A percentile compares a stretch with the other conserved stretches of the same genome.
Evolutionary conservation across 768 basidiomycete genomes (phyloP).

Genomic region (Leccinum sublutescens): DNA sequence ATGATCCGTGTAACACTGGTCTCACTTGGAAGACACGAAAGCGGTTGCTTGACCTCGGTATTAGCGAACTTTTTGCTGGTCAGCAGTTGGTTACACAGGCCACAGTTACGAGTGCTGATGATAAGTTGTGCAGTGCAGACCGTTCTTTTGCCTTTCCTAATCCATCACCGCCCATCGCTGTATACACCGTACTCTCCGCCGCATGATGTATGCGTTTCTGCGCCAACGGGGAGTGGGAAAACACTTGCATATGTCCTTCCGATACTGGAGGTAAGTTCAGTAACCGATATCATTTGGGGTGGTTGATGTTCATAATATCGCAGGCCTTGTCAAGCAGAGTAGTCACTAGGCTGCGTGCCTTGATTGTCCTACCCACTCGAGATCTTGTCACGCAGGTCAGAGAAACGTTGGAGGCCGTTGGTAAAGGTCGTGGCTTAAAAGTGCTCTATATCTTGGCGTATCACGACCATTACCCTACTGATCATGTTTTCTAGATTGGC

Average conservation of each 20-base stretch:
- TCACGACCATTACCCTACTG: neutral
- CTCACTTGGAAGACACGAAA: constrained; percentile 59
- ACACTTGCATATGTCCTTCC: constrained; percentile 96
- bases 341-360: constrained; percentile 81
- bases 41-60: constrained; percentile 71
- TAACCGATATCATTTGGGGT: neutral
- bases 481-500: constrained; percentile 48
- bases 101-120: constrained; percentile 13
- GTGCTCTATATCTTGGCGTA: constrained; percentile 36
- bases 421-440: constrained; percentile 84
- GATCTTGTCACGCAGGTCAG: constrained; percentile 91
- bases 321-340: constrained; percentile 72
- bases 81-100: constrained; percentile 22
- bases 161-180: constrained; percentile 48
- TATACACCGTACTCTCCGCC: constrained; percentile 67
- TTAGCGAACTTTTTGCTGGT: constrained; percentile 91
- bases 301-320: neutral
- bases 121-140: constrained; percentile 71
- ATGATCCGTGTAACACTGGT: constrained; percentile 41
- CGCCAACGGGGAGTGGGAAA: constrained; percentile 97
- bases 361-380: constrained; percentile 89
- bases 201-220: constrained; percentile 88
- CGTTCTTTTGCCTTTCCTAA: constrained; percentile 76
- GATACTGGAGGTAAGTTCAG: constrained; percentile 69
- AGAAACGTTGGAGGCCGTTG: constrained; percentile 85